Conservation (phyloP, 139 green algal genomes). For the Zygnema cylindricum region DNA sequence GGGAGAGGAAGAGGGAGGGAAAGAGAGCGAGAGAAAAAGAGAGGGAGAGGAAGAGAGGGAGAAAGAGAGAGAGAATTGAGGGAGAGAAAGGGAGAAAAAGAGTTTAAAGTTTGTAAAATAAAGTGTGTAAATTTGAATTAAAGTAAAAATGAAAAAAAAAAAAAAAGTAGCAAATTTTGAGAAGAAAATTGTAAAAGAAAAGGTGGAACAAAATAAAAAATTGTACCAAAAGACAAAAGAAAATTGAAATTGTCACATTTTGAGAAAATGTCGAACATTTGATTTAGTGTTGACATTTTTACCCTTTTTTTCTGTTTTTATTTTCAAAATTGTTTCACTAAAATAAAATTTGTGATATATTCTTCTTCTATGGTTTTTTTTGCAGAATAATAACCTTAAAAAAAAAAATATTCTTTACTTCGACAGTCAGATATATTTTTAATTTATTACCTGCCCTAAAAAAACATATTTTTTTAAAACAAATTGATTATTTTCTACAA, state of each 20-base stretch:
- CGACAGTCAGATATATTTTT: too few relatives aligned
- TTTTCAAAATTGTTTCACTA: too few relatives aligned
- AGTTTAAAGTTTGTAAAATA: background rate
- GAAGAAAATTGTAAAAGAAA: background rate
- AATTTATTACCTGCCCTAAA: too few relatives aligned
- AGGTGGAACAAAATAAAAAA: conserved; percentile 27
- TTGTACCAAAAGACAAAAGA: conserved; percentile 49
- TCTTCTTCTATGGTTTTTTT: too few relatives aligned
- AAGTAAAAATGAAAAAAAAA: conserved; percentile 36
- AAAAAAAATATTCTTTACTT: too few relatives aligned
- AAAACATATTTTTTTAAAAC: too few relatives aligned
- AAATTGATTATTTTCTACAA: too few relatives aligned
- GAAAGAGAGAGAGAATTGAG: background rate
- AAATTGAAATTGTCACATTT: conserved; percentile 41
- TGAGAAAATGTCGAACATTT: background rate
- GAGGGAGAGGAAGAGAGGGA: background rate
- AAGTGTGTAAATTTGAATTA: background rate
- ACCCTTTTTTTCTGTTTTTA: too few relatives aligned
- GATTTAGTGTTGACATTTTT: too few relatives aligned
- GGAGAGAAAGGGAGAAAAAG: background rate
- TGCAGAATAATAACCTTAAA: too few relatives aligned
- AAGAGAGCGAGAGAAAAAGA: background rate
- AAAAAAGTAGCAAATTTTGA: conserved; percentile 26
- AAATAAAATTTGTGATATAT: too few relatives aligned
- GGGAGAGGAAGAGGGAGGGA: background rate